Base-by-base conservation (phyloP, 768 basidiomycete species). In the Kwoniella dendrophila region DNA sequence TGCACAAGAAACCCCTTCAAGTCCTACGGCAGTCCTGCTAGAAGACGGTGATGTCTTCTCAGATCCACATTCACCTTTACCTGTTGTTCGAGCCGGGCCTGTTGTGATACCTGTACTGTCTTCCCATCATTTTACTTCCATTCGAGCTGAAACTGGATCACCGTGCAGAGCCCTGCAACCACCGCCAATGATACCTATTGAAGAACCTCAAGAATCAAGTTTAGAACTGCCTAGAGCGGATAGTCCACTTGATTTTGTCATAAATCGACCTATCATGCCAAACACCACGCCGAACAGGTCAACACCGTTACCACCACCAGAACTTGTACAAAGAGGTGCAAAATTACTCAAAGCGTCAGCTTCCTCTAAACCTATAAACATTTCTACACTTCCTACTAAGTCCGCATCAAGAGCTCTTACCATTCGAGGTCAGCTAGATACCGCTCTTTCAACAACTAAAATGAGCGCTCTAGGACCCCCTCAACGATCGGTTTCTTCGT, bases 31-130 rank as follows among this genome's bases (percentile, higher is more conserved):
- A 40, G 52, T 40, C 20, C 27, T 54, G 16, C 33, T 40, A 11
- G 18, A 14, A 22, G 34, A 22, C 20, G 32, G 43, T 18, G 44
- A 44, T 40, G 18, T 26, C 4, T 55, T 45, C 10, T 27, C 50
- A 29, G 53, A 62, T 26, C 16, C 60, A 12, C 71, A 73, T 45
- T 74, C 70, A 2, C 70, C 73, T 20, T 33, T 75, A 18, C 70
- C 70, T 2, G 8, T 72, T 1, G 61, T 59, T 30, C 62, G 73
- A 48, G 73, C 62, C 11, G 73, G 73, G 16, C 71, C 69, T 5
- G 71, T 75, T 29, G 52, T 75, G 44, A 72, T 75, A 27, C 73
- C 73, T 3, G 41, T 38, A 18, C 32, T 71, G 11, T 26, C 59
- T 3, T 44, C 41, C 22, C 65, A 69, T 44, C 38, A 55, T 27